Base-by-base conservation (phyloP, 306 rosid species). In the Neltuma alba region DNA sequence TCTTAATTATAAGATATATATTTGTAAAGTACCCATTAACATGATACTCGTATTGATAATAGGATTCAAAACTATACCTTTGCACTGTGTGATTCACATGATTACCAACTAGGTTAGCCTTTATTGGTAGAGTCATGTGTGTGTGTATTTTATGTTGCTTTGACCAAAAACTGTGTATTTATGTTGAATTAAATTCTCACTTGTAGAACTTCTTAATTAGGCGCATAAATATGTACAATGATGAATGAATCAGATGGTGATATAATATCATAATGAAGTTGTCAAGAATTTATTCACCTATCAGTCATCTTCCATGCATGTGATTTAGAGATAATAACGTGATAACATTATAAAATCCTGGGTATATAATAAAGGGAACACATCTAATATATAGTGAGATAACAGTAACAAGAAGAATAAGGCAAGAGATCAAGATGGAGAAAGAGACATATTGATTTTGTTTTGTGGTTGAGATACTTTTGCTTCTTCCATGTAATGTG, bases 381-480 rank as follows among this genome's bases (percentile, higher is more conserved):
- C 77, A 74, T 47, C 52, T 38, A 38, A 80, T 31, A 3, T 33
- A 52, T 52, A 20, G 38, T 30, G 40, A 36, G 65, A 45, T 33
- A 23, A 41, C 20, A 30, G 5, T 65, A 9, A n/a, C 15, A 37
- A 63, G 38, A 57, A 8, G 16, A 66, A 12, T 4, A 21, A 40
- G 73, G 55, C 23, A 72, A 78, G 36, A 62, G 72, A 69, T 25
- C 55, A 30, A 37, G 62, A 83, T 48, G 65, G 65, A 82, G 41
- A 73, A 74, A 80, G 66, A 80, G 41, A 63, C 45, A 30, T 72
- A 65, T 52, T 68, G 54, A 76, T 28, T 25, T 48, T 78, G 74
- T 83, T 38, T 74, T 76, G 73, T 70, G 80, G 76, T 71, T 68
- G 62, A 71, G 89, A 89, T 86, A 80, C 83, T 82, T 86, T 80